Percentiles rank a stretch among this genome's conserved stretches.
Evolutionary conservation across 2,329 filamentous ascomycete species (phyloP).

Genomic region (Blastomyces gilchristii): DNA sequence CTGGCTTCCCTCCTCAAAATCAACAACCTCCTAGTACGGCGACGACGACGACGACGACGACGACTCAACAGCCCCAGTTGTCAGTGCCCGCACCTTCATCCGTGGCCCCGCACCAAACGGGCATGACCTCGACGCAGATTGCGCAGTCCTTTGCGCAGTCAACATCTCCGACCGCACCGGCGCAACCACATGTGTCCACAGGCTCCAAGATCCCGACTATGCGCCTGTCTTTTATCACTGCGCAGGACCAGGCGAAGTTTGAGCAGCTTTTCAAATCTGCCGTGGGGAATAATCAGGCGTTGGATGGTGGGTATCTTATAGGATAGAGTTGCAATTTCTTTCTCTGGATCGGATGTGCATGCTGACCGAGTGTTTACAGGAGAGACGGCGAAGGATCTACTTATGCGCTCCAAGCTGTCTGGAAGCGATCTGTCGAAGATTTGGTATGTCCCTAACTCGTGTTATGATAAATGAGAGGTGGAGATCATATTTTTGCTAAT

Average conservation of each 20-base stretch:
- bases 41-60: slow-evolving; percentile 25
- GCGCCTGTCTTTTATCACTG: slow-evolving; percentile 88
- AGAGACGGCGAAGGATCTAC: slow-evolving; percentile 81
- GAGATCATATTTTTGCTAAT: slow-evolving; percentile 6
- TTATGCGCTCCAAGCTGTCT: slow-evolving; percentile 78
- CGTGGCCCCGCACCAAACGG: slow-evolving; percentile 31
- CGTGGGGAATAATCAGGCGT: slow-evolving; percentile 69
- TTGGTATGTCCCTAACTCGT: slow-evolving; percentile 47
- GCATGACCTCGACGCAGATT: slow-evolving; percentile 54
- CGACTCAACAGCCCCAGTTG: slow-evolving; percentile 20
- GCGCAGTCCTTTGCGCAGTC: slow-evolving; percentile 52
- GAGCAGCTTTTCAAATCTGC: slow-evolving; percentile 96
- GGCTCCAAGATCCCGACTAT: slow-evolving; percentile 83
- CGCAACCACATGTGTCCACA: slow-evolving; percentile 46
- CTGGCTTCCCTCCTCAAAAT: slow-evolving; percentile 42
- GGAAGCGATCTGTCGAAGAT: slow-evolving; percentile 85
- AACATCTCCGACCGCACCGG: slow-evolving; percentile 47
- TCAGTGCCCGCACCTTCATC: slow-evolving; percentile 40
- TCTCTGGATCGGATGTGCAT: not conserved
- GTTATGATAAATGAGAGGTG: slow-evolving; percentile 19
- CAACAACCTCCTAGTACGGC: slow-evolving; percentile 37
- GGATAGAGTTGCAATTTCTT: slow-evolving; percentile 2
- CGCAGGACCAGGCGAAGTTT: slow-evolving; percentile 89
- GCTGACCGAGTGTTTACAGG: slow-evolving; percentile 27
- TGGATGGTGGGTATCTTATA: slow-evolving; percentile 51